phyloP scores from a whole-genome alignment of 345 rosid genomes.

The Passiflora organensis region DNA sequence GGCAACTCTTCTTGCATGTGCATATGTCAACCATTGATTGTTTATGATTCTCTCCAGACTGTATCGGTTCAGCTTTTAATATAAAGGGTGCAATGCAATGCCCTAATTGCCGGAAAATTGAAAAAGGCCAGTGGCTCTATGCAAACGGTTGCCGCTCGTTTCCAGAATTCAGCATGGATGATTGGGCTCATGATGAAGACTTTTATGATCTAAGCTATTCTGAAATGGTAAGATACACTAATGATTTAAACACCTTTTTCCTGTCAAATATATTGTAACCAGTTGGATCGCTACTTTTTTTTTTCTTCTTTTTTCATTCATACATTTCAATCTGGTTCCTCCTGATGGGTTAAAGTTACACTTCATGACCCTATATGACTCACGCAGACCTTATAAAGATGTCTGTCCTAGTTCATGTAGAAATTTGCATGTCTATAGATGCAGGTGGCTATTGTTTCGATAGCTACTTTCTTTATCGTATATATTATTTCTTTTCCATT shows the following conservation, averaged over 20 bases:
- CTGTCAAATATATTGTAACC: not conserved
- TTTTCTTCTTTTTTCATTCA: not conserved
- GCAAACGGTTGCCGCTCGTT: slow-evolving; percentile 69
- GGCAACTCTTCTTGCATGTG: not conserved
- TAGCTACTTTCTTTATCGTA: no score
- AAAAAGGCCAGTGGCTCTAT: slow-evolving; percentile 98
- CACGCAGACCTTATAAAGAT: no score
- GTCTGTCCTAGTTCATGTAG: no score
- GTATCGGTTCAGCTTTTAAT: slow-evolving; percentile 98
- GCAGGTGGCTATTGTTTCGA: no score
- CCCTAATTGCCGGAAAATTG: slow-evolving; percentile 95
- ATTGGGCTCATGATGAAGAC: slow-evolving; percentile 91
- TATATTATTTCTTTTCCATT: no score
- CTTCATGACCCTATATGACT: no score
- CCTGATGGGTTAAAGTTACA: no score
- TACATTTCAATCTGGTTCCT: no score
- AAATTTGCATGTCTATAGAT: no score
- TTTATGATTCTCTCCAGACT: slow-evolving; percentile 41
- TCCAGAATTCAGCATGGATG: slow-evolving; percentile 78
- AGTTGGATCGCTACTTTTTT: slow-evolving; percentile 1
- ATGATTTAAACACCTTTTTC: not conserved
- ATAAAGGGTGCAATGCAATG: slow-evolving; percentile 96
- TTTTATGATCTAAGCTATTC: slow-evolving; percentile 72
- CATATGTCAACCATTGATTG: not conserved
- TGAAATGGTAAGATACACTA: slow-evolving; percentile 56